Evolutionary conservation across 148 eudicot species (phyloP).

Genomic region (Rhododendron simsii): DNA sequence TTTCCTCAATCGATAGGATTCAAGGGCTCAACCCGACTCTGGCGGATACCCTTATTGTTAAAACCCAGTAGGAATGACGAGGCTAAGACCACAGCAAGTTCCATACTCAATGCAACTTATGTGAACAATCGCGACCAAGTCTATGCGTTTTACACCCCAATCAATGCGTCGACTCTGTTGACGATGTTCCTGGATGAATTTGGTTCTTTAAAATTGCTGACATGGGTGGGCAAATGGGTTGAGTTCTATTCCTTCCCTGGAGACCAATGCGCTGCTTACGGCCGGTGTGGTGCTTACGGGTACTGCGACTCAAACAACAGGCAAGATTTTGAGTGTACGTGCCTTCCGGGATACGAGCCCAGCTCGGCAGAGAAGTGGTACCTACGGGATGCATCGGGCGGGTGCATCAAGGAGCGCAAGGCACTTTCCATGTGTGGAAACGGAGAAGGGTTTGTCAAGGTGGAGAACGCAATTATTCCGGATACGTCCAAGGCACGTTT

Average conservation of each 20-base stretch:
- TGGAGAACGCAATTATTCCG: constrained; percentile 31
- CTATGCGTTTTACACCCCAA: background rate
- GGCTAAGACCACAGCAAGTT: background rate
- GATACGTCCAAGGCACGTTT: constrained; percentile 18
- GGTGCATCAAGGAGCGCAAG: constrained; percentile 33
- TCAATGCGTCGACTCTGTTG: background rate
- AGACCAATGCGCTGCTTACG: background rate
- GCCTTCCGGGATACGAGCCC: constrained; percentile 47
- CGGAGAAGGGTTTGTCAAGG: constrained; percentile 48
- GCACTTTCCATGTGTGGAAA: constrained; percentile 28
- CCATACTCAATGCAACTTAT: background rate
- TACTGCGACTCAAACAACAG: constrained; percentile 25
- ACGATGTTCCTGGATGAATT: background rate
- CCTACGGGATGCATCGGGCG: constrained; percentile 37
- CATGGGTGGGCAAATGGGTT: background rate
- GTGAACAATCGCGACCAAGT: background rate
- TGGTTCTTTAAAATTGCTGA: background rate
- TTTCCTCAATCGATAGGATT: background rate
- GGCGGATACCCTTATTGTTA: background rate
- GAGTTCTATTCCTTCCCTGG: background rate
- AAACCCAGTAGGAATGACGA: no score
- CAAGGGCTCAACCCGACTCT: background rate
- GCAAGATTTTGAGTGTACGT: constrained; percentile 32
- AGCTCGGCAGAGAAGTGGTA: constrained; percentile 33
- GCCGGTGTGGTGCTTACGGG: background rate